Percentiles rank a stretch among this genome's conserved stretches.
Evolutionary conservation across 2,329 filamentous ascomycete genomes (phyloP).

Genomic region (Cladosporium austrohemisphaericum): DNA sequence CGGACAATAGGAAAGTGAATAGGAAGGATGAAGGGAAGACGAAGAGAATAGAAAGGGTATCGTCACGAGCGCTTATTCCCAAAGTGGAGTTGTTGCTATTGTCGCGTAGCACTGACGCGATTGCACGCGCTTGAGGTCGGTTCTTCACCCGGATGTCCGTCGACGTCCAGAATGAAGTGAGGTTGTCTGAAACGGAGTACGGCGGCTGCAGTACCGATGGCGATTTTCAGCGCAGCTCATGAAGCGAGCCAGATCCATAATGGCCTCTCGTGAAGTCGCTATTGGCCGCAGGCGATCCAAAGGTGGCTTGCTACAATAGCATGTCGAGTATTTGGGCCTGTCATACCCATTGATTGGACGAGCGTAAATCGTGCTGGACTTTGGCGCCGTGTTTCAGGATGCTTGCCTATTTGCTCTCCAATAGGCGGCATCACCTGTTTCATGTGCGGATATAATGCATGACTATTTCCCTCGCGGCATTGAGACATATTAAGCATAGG

Average conservation of each 20-base stretch:
- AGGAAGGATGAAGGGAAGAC: slow-evolving; percentile 18
- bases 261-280: neutral
- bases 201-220: slow-evolving; percentile 5
- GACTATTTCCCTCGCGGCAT: too few relatives aligned
- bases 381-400: slow-evolving; percentile 11
- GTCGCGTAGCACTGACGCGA: slow-evolving; percentile 23
- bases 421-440: too few relatives aligned
- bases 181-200: slow-evolving; percentile 21
- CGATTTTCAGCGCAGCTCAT: neutral
- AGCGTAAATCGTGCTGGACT: neutral
- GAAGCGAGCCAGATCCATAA: neutral
- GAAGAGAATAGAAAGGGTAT: neutral
- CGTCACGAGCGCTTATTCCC: slow-evolving; percentile 14
- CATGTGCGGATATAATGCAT: too few relatives aligned
- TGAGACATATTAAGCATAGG: too few relatives aligned
- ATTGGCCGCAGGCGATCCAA: neutral
- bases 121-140: slow-evolving; percentile 23
- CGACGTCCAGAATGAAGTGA: too few relatives aligned
- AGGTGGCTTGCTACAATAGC: neutral
- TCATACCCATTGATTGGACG: slow-evolving; percentile 6
- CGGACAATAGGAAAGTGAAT: slow-evolving; percentile 28
- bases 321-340: slow-evolving; percentile 4
- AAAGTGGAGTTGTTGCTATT: slow-evolving; percentile 23
- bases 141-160: too few relatives aligned
- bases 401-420: too few relatives aligned